Conservation (phyloP, 148 eudicot genomes). For the Fallopia convolvulus region DNA sequence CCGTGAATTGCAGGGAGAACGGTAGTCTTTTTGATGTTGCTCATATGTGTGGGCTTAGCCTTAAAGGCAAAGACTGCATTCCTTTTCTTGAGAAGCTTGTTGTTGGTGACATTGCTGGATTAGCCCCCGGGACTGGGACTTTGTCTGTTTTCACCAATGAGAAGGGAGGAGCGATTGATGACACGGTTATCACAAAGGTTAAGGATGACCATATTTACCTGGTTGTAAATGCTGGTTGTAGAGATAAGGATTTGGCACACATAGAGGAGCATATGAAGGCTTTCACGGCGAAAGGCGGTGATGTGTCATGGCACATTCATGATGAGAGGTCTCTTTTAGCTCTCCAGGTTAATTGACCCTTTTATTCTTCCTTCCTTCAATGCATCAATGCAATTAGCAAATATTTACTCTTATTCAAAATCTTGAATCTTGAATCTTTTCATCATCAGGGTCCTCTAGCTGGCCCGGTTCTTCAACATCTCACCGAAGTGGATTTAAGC, state of each 20-base stretch:
- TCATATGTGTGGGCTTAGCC: constrained; percentile 91
- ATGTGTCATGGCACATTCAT: constrained; percentile 96
- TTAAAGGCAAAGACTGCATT: constrained; percentile 79
- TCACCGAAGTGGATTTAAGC: constrained; percentile 85
- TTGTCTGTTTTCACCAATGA: constrained; percentile 89
- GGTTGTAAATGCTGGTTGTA: constrained; percentile 97
- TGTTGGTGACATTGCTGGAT: constrained; percentile 87
- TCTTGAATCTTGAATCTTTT: not conserved
- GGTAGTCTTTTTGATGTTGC: constrained; percentile 93
- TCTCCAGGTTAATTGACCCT: constrained; percentile 52
- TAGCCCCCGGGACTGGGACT: constrained; percentile 80
- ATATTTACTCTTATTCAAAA: no score
- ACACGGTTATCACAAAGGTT: constrained; percentile 90
- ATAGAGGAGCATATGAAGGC: constrained; percentile 95
- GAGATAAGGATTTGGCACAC: constrained; percentile 97
- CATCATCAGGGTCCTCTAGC: constrained; percentile 90
- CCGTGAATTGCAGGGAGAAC: constrained; percentile 80
- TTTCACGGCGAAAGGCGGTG: constrained; percentile 87
- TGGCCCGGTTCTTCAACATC: constrained; percentile 77
- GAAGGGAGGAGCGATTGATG: constrained; percentile 95
- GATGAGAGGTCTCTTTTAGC: constrained; percentile 96
- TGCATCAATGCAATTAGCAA: not conserved
- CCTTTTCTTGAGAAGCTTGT: constrained; percentile 91
- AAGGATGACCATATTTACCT: constrained; percentile 75
- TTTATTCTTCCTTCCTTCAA: not conserved